A percentile compares a stretch with the other conserved stretches of the same genome.
Evolutionary conservation across 352 stramenopile genomes (phyloP).

Genomic region (Phytophthora hybrid): DNA sequence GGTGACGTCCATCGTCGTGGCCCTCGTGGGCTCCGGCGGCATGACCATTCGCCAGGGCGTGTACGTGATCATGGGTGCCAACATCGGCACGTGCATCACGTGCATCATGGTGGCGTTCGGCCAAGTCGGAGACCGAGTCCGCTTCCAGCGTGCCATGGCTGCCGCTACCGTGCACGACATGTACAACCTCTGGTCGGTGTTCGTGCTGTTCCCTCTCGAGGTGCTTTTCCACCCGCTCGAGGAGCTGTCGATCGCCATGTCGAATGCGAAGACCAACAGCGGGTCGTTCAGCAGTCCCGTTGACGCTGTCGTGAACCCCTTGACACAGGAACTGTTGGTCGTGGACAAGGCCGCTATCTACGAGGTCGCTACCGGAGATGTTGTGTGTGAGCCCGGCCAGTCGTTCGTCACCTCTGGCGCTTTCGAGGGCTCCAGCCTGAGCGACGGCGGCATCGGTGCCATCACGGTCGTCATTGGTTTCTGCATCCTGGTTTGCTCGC

Average conservation of each 20-base stretch:
- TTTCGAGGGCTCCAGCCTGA: slow-evolving; percentile 46
- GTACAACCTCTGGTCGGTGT: slow-evolving; percentile 92
- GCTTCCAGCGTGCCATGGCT: slow-evolving; percentile 74
- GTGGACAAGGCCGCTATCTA: slow-evolving; percentile 51
- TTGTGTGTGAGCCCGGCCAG: slow-evolving; percentile 28
- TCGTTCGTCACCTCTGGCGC: slow-evolving; percentile 52
- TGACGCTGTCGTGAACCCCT: slow-evolving; percentile 53
- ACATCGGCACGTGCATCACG: slow-evolving; percentile 91
- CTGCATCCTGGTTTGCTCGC: slow-evolving; percentile 52
- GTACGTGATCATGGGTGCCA: slow-evolving; percentile 94
- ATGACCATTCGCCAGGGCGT: slow-evolving; percentile 87
- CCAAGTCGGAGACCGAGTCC: slow-evolving; percentile 77
- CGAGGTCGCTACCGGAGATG: slow-evolving; percentile 42
- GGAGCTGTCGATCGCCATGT: slow-evolving; percentile 57
- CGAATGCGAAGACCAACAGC: slow-evolving; percentile 39
- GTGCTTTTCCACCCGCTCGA: slow-evolving; percentile 67
- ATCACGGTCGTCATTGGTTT: slow-evolving; percentile 61
- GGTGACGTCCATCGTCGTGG: slow-evolving; percentile 83
- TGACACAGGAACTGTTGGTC: slow-evolving; percentile 42
- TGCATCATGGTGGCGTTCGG: slow-evolving; percentile 93
- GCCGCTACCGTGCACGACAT: slow-evolving; percentile 69
- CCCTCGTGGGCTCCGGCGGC: slow-evolving; percentile 65
- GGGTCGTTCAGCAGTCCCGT: slow-evolving; percentile 56
- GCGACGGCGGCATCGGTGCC: slow-evolving; percentile 53
- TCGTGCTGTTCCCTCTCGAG: slow-evolving; percentile 81